Conservation (phyloP, 768 basidiomycete species). For the Vararia minispora region DNA sequence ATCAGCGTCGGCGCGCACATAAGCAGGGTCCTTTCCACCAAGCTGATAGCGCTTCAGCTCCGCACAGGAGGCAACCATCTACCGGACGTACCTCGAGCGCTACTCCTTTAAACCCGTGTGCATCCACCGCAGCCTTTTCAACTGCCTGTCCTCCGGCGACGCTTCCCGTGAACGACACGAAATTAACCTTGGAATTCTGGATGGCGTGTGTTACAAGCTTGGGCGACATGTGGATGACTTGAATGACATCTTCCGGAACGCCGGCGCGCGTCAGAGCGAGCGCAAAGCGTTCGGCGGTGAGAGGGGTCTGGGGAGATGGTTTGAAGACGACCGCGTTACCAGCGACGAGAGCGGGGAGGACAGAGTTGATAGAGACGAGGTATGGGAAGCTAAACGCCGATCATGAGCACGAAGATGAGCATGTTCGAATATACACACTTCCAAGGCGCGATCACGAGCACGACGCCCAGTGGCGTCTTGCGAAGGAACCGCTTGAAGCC, state of each 20-base stretch:
- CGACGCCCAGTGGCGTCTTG: conserved; percentile 76
- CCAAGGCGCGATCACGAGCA: conserved; percentile 87
- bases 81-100: conserved; percentile 55
- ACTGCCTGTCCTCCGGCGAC: conserved; percentile 71
- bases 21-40: conserved; percentile 97
- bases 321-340: conserved; percentile 90
- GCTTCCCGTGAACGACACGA: conserved; percentile 87
- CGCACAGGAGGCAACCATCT: neutral
- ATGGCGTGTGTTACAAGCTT: conserved; percentile 48
- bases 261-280: conserved; percentile 63
- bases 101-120: conserved; percentile 73
- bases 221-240: conserved; percentile 66
- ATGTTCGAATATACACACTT: conserved; percentile 42
- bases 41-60: conserved; percentile 37
- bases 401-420: neutral
- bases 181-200: conserved; percentile 57
- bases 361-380: conserved; percentile 81
- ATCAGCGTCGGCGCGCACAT: conserved; percentile 82
- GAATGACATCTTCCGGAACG: conserved; percentile 62
- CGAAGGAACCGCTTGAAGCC: conserved; percentile 80
- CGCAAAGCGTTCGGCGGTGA: conserved; percentile 74
- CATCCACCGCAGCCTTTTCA: conserved; percentile 54
- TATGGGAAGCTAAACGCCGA: conserved; percentile 61
- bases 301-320: conserved; percentile 93
- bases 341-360: conserved; percentile 84